Evolutionary conservation across 2,329 filamentous ascomycete genomes (phyloP), one percentile per base, ranked within the genome.

Genomic region (Cucurbitaria berberidis): DNA sequence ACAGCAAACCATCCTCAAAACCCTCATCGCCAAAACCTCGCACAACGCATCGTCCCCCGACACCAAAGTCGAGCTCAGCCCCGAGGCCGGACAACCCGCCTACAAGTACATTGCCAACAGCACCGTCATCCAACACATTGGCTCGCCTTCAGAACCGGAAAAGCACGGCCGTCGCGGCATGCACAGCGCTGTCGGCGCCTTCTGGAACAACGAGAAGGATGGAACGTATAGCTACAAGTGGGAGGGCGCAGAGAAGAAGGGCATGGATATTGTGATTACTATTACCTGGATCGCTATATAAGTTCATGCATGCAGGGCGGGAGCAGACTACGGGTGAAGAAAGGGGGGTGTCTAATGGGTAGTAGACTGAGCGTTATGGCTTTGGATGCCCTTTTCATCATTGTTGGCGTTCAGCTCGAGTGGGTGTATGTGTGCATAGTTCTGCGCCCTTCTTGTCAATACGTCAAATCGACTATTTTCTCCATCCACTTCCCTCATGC

Each of bases 51-150:
- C 81, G 55, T 35, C 55, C 38, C 4, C 36, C 19, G 22, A 48
- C 15, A 45, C 30, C 27, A 38, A 51, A 19, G 48, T 47, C 27
- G 16, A 18, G 15, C 34, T 21, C 36, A 15, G 7, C 19, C 5
- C 36, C 15, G 49, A 61, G 3, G 36, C 48, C 40, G 77, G 81
- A 24, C 80, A 84, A 22, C 88, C 90, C 5, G 77, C 81, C 15
- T 96, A 88, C 85, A 98, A 98, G 78, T 98, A 93, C 79, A 91
- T 92, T 66, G 92, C 96, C 79, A 98, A 96, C 83, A 96, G 91
- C 81, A 98, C 93, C 63, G 97, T 98, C 73, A 96, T 98, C 66
- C 93, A 99, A 81, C 93, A 98, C 80, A 82, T 93, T 29, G 67
- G 67, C 36, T 63, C 66, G 18, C 67, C 70, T 30, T 66, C 68